Conservation (phyloP, 2,329 filamentous ascomycete species). For the Alternaria sp. region DNA sequence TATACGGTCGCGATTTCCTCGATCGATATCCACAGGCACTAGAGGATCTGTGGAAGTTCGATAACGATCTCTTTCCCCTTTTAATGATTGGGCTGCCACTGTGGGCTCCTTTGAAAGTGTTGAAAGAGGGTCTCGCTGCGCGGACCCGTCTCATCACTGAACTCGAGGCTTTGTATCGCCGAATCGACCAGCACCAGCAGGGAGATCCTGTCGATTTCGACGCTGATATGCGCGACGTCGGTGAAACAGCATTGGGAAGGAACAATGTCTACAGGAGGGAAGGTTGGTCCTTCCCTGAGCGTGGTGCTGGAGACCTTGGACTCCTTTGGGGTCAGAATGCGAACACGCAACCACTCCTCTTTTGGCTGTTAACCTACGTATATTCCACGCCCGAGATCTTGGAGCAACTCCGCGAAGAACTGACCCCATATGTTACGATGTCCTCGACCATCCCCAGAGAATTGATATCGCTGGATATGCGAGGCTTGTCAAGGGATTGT, state of each 20-base stretch:
- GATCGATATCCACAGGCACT: slow-evolving; percentile 60
- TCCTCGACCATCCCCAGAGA: neutral
- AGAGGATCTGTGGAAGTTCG: slow-evolving; percentile 60
- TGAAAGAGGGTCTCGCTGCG: slow-evolving; percentile 56
- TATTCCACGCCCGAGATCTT: neutral
- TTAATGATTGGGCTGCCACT: slow-evolving; percentile 57
- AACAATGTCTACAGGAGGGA: slow-evolving; percentile 39
- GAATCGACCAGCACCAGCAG: slow-evolving; percentile 23
- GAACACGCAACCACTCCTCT: slow-evolving; percentile 54
- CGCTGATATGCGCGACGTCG: slow-evolving; percentile 43
- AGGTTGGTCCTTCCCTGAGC: slow-evolving; percentile 28
- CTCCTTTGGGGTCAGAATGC: slow-evolving; percentile 62
- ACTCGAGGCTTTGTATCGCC: slow-evolving; percentile 38
- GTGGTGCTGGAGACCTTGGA: slow-evolving; percentile 47
- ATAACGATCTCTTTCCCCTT: slow-evolving; percentile 58
- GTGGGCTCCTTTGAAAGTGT: slow-evolving; percentile 58
- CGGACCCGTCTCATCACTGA: slow-evolving; percentile 32
- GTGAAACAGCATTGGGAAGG: slow-evolving; percentile 39
- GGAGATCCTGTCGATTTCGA: slow-evolving; percentile 40
- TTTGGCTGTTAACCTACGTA: slow-evolving; percentile 39
- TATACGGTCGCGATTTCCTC: slow-evolving; percentile 57
- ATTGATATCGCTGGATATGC: neutral
- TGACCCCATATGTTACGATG: neutral
- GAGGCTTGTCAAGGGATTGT: slow-evolving; percentile 8
- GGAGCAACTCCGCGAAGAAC: neutral